These are phyloP conservation scores for Citrullus mucosospermus DNA, from an alignment of 306 rosid genomes.

Conservation along the genomic window DNA sequence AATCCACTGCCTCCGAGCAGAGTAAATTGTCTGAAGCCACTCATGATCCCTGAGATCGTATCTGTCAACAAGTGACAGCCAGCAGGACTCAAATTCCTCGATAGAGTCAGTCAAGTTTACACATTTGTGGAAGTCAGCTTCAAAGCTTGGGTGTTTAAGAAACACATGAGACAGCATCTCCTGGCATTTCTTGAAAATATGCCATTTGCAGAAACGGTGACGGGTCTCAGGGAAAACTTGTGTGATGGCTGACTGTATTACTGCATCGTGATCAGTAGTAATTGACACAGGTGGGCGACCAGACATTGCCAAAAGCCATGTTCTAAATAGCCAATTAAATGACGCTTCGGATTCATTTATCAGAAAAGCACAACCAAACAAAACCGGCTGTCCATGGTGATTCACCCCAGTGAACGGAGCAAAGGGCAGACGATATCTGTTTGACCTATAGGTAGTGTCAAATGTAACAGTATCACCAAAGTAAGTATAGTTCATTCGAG, in stretches of 20 bases:
- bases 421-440: conserved; percentile 91
- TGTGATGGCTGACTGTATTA: conserved; percentile 60
- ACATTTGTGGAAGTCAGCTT: conserved; percentile 93
- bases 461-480: conserved; percentile 95
- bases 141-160: conserved; percentile 76
- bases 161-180: conserved; percentile 87
- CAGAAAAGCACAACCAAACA: conserved; percentile 93
- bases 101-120: conserved; percentile 84
- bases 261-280: conserved; percentile 83
- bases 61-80: conserved; percentile 75
- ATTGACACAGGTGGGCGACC: conserved; percentile 78
- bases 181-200: conserved; percentile 90
- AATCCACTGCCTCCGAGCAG: conserved; percentile 83
- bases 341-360: conserved; percentile 87
- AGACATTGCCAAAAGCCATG: conserved; percentile 93
- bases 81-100: conserved; percentile 92
- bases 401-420: conserved; percentile 95
- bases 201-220: conserved; percentile 99
- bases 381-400: conserved; percentile 94
- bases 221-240: conserved; percentile 85
- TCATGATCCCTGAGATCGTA: conserved; percentile 83
- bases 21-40: conserved; percentile 81
- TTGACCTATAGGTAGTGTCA: conserved; percentile 95
- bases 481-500: conserved; percentile 65
- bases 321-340: conserved; percentile 80